Conservation (phyloP, 148 eudicot genomes). For the Drosera capensis region DNA sequence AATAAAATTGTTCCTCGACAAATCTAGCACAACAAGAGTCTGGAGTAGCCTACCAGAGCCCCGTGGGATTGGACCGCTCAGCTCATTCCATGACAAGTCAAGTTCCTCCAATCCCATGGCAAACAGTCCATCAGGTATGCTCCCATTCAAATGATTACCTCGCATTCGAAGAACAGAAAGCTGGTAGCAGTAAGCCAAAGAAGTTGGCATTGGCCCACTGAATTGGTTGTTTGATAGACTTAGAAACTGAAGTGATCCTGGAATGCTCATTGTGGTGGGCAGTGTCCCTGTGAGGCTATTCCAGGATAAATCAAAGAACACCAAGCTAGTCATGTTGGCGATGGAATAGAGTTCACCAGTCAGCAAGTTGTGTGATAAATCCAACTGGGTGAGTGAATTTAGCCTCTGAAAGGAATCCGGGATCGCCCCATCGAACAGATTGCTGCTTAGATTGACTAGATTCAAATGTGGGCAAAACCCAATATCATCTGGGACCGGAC, state of each 20-base stretch:
- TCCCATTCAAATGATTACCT: constrained; percentile 41
- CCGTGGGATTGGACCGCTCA: constrained; percentile 51
- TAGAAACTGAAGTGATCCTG: constrained; percentile 30
- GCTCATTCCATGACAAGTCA: constrained; percentile 54
- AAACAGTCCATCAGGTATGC: constrained; percentile 55
- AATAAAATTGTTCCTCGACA: constrained; percentile 49
- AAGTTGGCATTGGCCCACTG: constrained; percentile 42
- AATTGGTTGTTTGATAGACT: constrained; percentile 41
- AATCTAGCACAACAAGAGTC: constrained; percentile 47
- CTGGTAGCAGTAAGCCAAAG: constrained; percentile 28
- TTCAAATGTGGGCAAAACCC: constrained; percentile 67
- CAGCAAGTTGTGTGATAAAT: constrained; percentile 39
- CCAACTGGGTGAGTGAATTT: constrained; percentile 22
- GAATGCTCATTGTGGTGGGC: constrained; percentile 40
- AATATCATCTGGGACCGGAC: constrained; percentile 45
- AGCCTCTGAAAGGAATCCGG: constrained; percentile 44
- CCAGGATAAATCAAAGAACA: constrained; percentile 46
- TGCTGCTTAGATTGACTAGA: constrained; percentile 37
- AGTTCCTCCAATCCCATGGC: constrained; percentile 40
- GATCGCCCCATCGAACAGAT: constrained; percentile 34
- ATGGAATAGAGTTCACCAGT: constrained; percentile 63
- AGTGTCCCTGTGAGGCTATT: constrained; percentile 46
- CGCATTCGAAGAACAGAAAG: constrained; percentile 31
- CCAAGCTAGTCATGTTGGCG: constrained; percentile 27
- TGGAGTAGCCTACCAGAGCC: constrained; percentile 43